These are phyloP conservation scores for Chaetomiaceae sp. DNA, from an alignment of 2,329 filamentous ascomycete species.

Conservation along the genomic window DNA sequence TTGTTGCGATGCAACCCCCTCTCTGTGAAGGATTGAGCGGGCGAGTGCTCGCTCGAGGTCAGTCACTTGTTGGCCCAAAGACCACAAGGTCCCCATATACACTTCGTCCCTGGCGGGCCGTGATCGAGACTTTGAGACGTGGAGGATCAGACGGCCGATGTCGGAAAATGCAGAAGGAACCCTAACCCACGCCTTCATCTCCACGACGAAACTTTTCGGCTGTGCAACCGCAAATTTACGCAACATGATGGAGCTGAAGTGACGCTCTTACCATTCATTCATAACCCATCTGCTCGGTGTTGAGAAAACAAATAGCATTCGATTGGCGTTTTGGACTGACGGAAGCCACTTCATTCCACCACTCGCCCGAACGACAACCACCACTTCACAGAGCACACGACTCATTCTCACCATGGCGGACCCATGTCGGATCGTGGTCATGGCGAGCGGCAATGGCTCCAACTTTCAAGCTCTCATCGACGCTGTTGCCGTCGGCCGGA, in stretches of 20 bases:
- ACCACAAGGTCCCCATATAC: too few species aligned
- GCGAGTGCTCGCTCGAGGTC: too few species aligned
- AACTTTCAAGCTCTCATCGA: conserved; percentile 73
- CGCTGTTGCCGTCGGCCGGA: conserved; percentile 37
- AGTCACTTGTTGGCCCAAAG: too few species aligned
- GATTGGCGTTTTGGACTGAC: neutral
- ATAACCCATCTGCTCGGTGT: neutral
- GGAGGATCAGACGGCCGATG: neutral
- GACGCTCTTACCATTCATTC: neutral
- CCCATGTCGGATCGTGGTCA: conserved; percentile 56
- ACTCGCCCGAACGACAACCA: neutral
- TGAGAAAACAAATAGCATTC: neutral
- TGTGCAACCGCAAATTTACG: conserved; percentile 11
- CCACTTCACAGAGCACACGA: neutral
- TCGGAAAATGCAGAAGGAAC: neutral
- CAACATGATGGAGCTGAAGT: conserved; percentile 4
- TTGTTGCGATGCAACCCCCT: too few species aligned
- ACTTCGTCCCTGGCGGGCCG: too few species aligned
- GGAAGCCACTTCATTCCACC: neutral
- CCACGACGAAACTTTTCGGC: conserved; percentile 7
- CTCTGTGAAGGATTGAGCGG: too few species aligned
- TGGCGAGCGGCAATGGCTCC: conserved; percentile 69
- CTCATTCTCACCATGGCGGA: conserved; percentile 12
- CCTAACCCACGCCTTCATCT: neutral
- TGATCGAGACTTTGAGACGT: too few species aligned